These are phyloP conservation scores for Botryosphaeria agaves DNA, from an alignment of 2,329 filamentous ascomycete genomes.

Conservation along the genomic window DNA sequence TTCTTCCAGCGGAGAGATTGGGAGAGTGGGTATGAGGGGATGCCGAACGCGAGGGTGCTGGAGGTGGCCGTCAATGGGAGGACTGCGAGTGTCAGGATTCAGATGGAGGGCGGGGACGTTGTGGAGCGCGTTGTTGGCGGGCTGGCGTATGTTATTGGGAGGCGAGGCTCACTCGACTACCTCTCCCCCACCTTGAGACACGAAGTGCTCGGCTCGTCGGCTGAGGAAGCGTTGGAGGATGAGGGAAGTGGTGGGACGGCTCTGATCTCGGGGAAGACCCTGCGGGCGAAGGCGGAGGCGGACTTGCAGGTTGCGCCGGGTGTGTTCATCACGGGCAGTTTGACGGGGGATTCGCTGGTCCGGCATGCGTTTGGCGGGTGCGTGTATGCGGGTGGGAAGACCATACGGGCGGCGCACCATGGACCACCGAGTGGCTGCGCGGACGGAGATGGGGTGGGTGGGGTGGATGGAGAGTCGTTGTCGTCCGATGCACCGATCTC, in stretches of 20 bases:
- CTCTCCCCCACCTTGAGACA: constrained; percentile 26
- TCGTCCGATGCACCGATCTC: neutral
- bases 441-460: neutral
- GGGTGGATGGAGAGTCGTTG: neutral
- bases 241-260: constrained; percentile 7
- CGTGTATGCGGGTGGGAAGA: constrained; percentile 35
- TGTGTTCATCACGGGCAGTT: constrained; percentile 39
- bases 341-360: constrained; percentile 43
- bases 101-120: constrained; percentile 21
- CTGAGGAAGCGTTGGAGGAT: neutral
- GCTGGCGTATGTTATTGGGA: constrained; percentile 37
- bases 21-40: constrained; percentile 34
- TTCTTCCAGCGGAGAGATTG: constrained; percentile 32
- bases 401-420: no score
- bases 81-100: constrained; percentile 24
- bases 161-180: constrained; percentile 36
- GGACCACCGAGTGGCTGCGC: no score
- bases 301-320: constrained; percentile 34
- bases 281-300: constrained; percentile 33
- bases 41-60: constrained; percentile 34
- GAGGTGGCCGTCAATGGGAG: constrained; percentile 15
- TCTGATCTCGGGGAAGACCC: constrained; percentile 33
- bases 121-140: constrained; percentile 29
- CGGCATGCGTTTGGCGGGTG: constrained; percentile 42
- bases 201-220: constrained; percentile 25